Evolutionary conservation across 2,329 filamentous ascomycete genomes (phyloP).

Genomic region (Aspergillus nomiae): DNA sequence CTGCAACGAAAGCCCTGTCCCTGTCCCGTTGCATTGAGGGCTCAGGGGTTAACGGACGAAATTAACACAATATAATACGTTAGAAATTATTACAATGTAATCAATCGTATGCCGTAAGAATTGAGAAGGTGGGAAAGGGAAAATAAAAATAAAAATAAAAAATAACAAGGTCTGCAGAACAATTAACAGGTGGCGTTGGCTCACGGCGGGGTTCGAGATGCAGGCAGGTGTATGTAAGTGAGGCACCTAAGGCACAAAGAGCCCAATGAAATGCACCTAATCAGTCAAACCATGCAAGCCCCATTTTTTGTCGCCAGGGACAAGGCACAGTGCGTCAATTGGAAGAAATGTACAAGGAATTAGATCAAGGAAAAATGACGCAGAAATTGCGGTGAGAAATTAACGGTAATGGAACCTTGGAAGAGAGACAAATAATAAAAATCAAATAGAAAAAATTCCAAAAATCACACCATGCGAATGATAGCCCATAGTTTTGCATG

Average conservation of each 20-base stretch:
- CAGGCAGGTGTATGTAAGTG: neutral
- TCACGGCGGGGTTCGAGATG: constrained; percentile 3
- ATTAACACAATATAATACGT: neutral
- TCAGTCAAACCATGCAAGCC: neutral
- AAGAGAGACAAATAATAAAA: neutral
- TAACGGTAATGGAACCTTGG: neutral
- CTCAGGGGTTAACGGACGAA: neutral
- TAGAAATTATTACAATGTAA: constrained; percentile 1
- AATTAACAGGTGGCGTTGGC: constrained; percentile 5
- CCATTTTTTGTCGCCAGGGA: neutral
- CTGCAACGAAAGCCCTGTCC: neutral
- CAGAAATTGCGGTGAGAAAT: constrained; percentile 1
- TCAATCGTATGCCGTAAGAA: neutral
- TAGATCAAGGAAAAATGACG: constrained; percentile 1
- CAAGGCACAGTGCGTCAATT: neutral
- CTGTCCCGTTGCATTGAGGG: neutral
- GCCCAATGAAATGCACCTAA: neutral
- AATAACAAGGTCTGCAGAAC: constrained; percentile 1
- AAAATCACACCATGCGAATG: constrained; percentile 3
- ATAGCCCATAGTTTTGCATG: neutral
- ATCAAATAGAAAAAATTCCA: constrained; percentile 5
- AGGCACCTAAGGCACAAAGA: neutral
- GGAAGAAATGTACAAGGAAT: constrained; percentile 1
- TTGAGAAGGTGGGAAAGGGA: neutral
- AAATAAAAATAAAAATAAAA: neutral